A percentile compares a stretch with the other conserved stretches of the same genome.
These are phyloP conservation scores for Microsporum audouinii DNA, from an alignment of 2,329 filamentous ascomycete genomes.

Conservation along the genomic window DNA sequence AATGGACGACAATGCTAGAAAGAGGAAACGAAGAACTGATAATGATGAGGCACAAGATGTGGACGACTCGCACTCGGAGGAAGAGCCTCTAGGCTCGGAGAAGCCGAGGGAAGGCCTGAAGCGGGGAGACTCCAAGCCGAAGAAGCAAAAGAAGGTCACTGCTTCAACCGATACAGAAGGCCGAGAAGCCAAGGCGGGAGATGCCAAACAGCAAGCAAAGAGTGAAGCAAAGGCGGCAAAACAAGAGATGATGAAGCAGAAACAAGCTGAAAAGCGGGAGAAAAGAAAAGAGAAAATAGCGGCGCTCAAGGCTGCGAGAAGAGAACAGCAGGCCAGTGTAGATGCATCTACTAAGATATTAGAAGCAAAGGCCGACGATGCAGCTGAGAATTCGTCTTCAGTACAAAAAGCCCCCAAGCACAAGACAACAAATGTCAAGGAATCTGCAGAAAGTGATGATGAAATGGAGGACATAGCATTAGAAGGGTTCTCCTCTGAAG, in stretches of 20 bases:
- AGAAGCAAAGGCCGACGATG: conserved; percentile 17
- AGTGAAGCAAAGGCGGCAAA: conserved; percentile 11
- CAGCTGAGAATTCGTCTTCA: conserved; percentile 14
- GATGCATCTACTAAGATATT: conserved; percentile 13
- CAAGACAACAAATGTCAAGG: conserved; percentile 17
- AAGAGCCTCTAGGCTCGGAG: conserved; percentile 33
- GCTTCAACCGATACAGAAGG: not conserved
- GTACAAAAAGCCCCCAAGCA: not conserved
- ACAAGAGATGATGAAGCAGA: conserved; percentile 19
- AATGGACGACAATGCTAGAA: conserved; percentile 70
- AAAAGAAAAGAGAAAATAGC: conserved; percentile 17
- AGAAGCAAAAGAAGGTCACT: conserved; percentile 42
- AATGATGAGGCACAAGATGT: conserved; percentile 35
- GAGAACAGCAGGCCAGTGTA: not conserved
- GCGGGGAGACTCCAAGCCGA: conserved; percentile 32
- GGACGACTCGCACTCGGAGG: conserved; percentile 31
- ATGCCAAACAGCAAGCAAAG: not conserved
- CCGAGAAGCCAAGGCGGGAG: conserved; percentile 12
- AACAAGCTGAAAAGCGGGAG: conserved; percentile 11
- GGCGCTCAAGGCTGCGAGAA: not conserved
- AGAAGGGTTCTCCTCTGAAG: conserved; percentile 41
- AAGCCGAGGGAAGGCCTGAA: conserved; percentile 54
- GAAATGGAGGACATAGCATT: conserved; percentile 34
- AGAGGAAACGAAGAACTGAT: conserved; percentile 64
- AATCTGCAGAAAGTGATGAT: conserved; percentile 15